Conservation (phyloP, 495 filamentous ascomycete species). For the Entonaema liquescens region DNA sequence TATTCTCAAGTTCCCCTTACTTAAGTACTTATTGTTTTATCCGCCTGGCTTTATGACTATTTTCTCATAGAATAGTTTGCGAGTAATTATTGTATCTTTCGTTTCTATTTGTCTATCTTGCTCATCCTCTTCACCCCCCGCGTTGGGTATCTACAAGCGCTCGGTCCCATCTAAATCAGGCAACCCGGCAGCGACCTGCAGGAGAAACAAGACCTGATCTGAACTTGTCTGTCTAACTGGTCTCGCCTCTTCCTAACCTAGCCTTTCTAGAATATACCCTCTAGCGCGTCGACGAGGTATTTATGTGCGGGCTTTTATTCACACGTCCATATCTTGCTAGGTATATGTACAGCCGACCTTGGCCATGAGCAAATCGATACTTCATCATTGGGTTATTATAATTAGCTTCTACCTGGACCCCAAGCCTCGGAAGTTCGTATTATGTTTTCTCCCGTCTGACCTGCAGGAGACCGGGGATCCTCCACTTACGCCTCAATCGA, state of each 20-base stretch:
- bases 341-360: too few relatives aligned
- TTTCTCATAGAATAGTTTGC: conserved; percentile 18
- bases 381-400: too few relatives aligned
- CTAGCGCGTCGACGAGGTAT: background rate
- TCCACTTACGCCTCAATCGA: conserved; percentile 8
- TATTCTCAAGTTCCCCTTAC: background rate
- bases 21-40: background rate
- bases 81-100: conserved; percentile 17
- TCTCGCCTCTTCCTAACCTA: background rate
- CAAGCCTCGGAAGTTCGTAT: too few relatives aligned
- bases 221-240: background rate
- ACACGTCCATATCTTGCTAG: conserved; percentile 20
- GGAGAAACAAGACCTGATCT: conserved; percentile 19
- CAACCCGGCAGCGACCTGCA: conserved; percentile 25
- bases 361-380: too few relatives aligned
- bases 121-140: conserved; percentile 4
- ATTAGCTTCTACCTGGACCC: too few relatives aligned
- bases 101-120: conserved; percentile 37
- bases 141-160: conserved; percentile 43
- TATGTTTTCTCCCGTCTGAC: conserved; percentile 3
- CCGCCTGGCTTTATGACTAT: background rate
- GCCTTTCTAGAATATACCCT: background rate
- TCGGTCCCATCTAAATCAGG: conserved; percentile 40
- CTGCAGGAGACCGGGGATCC: conserved; percentile 16
- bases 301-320: conserved; percentile 7